Evolutionary conservation across 495 filamentous ascomycete genomes (phyloP).

Genomic region (Hyaloscypha hepaticicola): DNA sequence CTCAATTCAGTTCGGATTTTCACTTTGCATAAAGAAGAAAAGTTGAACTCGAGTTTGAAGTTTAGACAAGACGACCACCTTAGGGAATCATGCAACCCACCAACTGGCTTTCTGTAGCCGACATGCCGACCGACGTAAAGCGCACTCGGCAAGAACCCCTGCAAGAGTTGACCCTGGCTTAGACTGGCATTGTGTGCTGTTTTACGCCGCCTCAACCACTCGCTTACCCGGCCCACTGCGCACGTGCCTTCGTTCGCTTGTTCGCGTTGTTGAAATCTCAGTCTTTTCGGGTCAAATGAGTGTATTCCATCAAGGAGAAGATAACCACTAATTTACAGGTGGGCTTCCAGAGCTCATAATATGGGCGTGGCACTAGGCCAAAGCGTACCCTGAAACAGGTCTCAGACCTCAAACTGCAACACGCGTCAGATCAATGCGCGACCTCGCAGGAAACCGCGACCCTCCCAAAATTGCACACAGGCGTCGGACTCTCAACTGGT

Average conservation of each 20-base stretch:
- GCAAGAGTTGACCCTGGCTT: constrained; percentile 2
- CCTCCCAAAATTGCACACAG: not conserved
- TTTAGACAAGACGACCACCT: not conserved
- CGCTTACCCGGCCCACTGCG: not conserved
- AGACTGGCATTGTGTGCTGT: constrained; percentile 14
- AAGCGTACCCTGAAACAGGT: too few species aligned
- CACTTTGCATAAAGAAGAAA: constrained; percentile 5
- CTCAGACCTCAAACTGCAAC: too few species aligned
- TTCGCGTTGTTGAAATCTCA: too few species aligned
- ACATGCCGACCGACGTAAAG: constrained; percentile 1
- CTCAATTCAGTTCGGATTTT: not conserved
- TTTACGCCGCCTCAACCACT: constrained; percentile 13
- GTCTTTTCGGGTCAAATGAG: too few species aligned
- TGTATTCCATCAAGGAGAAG: too few species aligned
- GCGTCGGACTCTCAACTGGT: not conserved
- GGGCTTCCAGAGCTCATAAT: too few species aligned
- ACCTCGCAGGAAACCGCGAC: constrained; percentile 3
- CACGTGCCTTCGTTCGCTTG: constrained; percentile 5
- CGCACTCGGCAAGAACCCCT: constrained; percentile 17
- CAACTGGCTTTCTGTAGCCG: too few species aligned
- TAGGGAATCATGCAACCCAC: constrained; percentile 2
- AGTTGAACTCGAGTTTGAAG: constrained; percentile 16
- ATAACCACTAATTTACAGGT: too few species aligned
- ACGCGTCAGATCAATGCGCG: not conserved
- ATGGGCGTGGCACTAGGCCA: too few species aligned